These are phyloP conservation scores for Melastoma candidum DNA, from an alignment of 441 rosid genomes.

Conservation along the genomic window DNA sequence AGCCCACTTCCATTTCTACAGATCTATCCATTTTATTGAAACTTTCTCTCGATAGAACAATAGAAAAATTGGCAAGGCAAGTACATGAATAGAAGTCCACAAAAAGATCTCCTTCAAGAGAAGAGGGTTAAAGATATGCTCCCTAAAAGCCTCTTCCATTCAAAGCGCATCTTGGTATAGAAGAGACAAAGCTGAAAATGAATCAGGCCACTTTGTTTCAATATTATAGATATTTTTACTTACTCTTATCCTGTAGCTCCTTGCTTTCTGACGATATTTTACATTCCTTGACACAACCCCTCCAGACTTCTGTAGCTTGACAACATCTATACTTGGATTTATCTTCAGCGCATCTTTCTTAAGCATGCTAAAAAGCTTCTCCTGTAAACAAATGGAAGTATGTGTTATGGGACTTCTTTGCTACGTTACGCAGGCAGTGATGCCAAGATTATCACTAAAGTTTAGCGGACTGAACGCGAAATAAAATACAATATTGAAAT, in stretches of 20 bases:
- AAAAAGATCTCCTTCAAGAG: too few relatives aligned
- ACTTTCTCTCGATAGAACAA: too few relatives aligned
- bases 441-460: neutral
- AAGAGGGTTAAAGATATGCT: neutral
- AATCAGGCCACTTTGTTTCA: neutral
- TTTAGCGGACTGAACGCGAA: too few relatives aligned
- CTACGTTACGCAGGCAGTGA: neutral
- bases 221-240: slow-evolving; percentile 5
- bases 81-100: too few relatives aligned
- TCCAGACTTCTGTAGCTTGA: slow-evolving; percentile 84
- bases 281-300: slow-evolving; percentile 75
- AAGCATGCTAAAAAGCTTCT: slow-evolving; percentile 92
- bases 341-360: slow-evolving; percentile 44
- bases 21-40: too few relatives aligned
- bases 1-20: too few relatives aligned
- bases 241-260: slow-evolving; percentile 68
- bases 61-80: too few relatives aligned
- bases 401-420: neutral
- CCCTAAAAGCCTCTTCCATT: too few relatives aligned
- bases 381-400: slow-evolving; percentile 28
- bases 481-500: too few relatives aligned
- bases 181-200: neutral
- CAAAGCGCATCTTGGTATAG: neutral
- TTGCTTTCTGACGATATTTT: slow-evolving; percentile 48
- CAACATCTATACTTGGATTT: slow-evolving; percentile 69